These are phyloP conservation scores for Sporormia fimetaria DNA, from an alignment of 495 filamentous ascomycete genomes.

Conservation along the genomic window DNA sequence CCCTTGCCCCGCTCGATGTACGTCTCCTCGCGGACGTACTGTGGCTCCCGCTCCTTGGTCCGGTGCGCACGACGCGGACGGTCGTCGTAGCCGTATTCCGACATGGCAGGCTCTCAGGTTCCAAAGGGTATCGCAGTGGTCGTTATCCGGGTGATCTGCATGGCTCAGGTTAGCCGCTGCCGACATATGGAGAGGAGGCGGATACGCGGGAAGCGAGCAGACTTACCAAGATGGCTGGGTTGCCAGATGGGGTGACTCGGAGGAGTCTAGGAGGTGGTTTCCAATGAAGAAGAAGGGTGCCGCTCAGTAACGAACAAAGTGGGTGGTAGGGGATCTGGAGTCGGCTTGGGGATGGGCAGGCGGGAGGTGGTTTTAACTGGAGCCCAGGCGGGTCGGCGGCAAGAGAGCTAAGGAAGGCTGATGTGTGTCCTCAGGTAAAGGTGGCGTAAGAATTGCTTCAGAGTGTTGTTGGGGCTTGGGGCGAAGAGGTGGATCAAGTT, in stretches of 20 bases:
- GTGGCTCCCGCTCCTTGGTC: conserved; percentile 33
- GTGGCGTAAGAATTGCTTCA: conserved; percentile 10
- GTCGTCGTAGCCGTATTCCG: conserved; percentile 30
- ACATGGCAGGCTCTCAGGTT: conserved; percentile 16
- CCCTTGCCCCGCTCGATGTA: conserved; percentile 35
- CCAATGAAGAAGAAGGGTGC: too few species aligned
- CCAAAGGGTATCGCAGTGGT: not conserved
- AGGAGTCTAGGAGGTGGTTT: too few species aligned
- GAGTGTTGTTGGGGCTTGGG: too few species aligned
- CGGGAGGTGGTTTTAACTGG: conserved; percentile 10
- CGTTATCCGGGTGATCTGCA: conserved; percentile 1
- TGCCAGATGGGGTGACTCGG: too few species aligned
- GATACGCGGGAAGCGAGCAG: too few species aligned
- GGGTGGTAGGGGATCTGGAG: too few species aligned
- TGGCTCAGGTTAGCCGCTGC: too few species aligned
- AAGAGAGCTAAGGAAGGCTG: conserved; percentile 3
- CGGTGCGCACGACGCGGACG: conserved; percentile 20
- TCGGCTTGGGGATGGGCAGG: conserved; percentile 3
- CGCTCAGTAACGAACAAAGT: too few species aligned
- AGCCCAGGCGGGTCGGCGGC: not conserved
- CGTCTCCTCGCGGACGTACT: conserved; percentile 33
- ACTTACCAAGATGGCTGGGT: too few species aligned
- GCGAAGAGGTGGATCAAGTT: not conserved
- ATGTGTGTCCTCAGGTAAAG: not conserved
- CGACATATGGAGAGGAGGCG: too few species aligned